Percentiles rank a stretch among this genome's conserved stretches.
phyloP scores from a whole-genome alignment of 2,329 filamentous ascomycete genomes.

The Cladosporium sp. region DNA sequence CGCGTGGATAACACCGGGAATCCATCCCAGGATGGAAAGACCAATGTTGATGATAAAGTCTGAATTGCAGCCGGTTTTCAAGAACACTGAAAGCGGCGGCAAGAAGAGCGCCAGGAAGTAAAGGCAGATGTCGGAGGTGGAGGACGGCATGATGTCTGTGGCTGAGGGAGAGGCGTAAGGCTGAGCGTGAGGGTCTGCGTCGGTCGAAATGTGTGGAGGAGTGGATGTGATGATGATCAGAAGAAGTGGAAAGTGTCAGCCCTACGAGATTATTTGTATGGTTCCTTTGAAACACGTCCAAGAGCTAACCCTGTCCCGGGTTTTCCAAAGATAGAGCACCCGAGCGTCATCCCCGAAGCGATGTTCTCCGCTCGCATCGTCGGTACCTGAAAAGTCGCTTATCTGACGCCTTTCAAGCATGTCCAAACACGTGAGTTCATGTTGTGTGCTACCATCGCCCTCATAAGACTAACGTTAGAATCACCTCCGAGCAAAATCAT shows the following conservation, averaged over 20 bases:
- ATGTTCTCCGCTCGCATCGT: neutral
- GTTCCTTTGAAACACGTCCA: neutral
- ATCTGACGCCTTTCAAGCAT: no score
- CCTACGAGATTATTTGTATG: constrained; percentile 7
- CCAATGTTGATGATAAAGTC: constrained; percentile 44
- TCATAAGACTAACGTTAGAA: no score
- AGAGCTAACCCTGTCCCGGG: neutral
- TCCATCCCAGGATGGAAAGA: constrained; percentile 48
- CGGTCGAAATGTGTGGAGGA: neutral
- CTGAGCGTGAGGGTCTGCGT: neutral
- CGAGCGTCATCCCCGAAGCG: constrained; percentile 3
- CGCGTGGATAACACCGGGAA: constrained; percentile 63
- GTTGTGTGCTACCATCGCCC: no score
- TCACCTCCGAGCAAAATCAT: no score
- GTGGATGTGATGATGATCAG: neutral
- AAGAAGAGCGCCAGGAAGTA: constrained; percentile 75
- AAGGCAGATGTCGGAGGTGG: constrained; percentile 14
- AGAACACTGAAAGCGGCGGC: constrained; percentile 63
- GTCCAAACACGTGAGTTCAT: no score
- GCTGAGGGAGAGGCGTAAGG: constrained; percentile 4
- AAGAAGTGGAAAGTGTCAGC: neutral
- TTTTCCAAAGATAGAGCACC: neutral
- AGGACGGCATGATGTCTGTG: constrained; percentile 13
- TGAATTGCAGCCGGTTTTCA: constrained; percentile 43
- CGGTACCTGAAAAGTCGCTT: no score